These are phyloP conservation scores for Saprolegnia diclina DNA, from an alignment of 352 stramenopile genomes.

Conservation along the genomic window DNA sequence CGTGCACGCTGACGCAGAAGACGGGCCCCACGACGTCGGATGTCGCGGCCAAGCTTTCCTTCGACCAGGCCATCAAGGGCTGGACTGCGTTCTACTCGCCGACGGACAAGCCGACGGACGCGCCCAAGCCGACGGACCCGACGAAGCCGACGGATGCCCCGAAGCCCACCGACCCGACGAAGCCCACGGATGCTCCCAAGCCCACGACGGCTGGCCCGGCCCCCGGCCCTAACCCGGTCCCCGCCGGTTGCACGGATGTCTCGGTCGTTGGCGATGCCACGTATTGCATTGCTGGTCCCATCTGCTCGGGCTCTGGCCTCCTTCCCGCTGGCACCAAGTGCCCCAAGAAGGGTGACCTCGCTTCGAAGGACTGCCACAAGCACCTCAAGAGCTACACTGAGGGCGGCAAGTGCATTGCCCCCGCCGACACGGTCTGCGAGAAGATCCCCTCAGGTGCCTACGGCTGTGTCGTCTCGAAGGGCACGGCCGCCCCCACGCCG, in stretches of 20 bases:
- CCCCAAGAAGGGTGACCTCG: slow-evolving; percentile 34
- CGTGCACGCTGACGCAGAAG: neutral
- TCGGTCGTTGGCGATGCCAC: slow-evolving; percentile 40
- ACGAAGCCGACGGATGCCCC: too few relatives aligned
- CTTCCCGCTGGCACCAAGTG: slow-evolving; percentile 30
- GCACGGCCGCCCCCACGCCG: neutral
- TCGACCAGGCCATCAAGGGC: neutral
- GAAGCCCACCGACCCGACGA: too few relatives aligned
- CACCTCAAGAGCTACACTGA: slow-evolving; percentile 30
- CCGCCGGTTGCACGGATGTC: slow-evolving; percentile 32
- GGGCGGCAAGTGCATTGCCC: slow-evolving; percentile 32
- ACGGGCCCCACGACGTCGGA: neutral
- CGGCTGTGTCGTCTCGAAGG: slow-evolving; percentile 35
- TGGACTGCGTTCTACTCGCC: neutral
- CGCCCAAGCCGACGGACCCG: too few relatives aligned
- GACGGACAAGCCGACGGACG: too few relatives aligned
- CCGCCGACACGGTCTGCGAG: slow-evolving; percentile 40
- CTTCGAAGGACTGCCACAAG: slow-evolving; percentile 34
- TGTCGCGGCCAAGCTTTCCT: neutral
- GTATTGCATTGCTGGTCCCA: slow-evolving; percentile 41
- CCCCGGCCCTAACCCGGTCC: neutral
- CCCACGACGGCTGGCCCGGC: neutral
- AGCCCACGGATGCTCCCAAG: too few relatives aligned
- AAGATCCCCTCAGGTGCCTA: slow-evolving; percentile 30
- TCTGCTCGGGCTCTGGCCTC: slow-evolving; percentile 32